A percentile compares a stretch with the other conserved stretches of the same genome.
These are phyloP conservation scores for Irpex sp. DNA, from an alignment of 1,284 basidiomycete species.

Conservation along the genomic window DNA sequence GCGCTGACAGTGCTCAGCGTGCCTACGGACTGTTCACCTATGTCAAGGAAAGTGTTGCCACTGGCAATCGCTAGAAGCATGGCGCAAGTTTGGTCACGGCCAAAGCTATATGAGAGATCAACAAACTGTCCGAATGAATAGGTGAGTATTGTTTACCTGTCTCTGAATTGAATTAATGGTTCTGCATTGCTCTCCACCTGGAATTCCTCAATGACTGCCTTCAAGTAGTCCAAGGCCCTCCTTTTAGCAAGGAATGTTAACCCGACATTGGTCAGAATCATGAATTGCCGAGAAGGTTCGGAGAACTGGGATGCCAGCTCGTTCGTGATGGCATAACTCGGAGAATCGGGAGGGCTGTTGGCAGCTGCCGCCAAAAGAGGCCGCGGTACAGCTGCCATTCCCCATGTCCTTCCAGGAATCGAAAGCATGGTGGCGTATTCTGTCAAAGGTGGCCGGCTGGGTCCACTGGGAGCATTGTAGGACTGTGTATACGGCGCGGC, in stretches of 20 bases:
- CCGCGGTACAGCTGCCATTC: conserved; percentile 60
- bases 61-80: conserved; percentile 84
- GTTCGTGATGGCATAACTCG: conserved; percentile 56
- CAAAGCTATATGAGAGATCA: conserved; percentile 54
- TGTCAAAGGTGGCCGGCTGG: conserved; percentile 59
- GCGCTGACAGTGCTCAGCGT: conserved; percentile 49
- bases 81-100: conserved; percentile 85
- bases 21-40: conserved; percentile 44
- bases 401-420: conserved; percentile 82
- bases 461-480: conserved; percentile 37
- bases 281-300: conserved; percentile 71
- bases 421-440: conserved; percentile 76
- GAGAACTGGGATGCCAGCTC: conserved; percentile 81
- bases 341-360: conserved; percentile 39
- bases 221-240: conserved; percentile 79
- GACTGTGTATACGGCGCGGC: conserved; percentile 35
- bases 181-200: conserved; percentile 65
- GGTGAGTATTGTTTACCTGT: conserved; percentile 44
- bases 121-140: neutral
- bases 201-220: conserved; percentile 69
- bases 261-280: conserved; percentile 84
- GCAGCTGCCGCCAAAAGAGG: conserved; percentile 22
- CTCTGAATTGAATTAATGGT: conserved; percentile 69
- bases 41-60: conserved; percentile 71
- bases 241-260: conserved; percentile 82